Conservation (phyloP, 2,329 filamentous ascomycete genomes). For the Neofusicoccum ribis region DNA sequence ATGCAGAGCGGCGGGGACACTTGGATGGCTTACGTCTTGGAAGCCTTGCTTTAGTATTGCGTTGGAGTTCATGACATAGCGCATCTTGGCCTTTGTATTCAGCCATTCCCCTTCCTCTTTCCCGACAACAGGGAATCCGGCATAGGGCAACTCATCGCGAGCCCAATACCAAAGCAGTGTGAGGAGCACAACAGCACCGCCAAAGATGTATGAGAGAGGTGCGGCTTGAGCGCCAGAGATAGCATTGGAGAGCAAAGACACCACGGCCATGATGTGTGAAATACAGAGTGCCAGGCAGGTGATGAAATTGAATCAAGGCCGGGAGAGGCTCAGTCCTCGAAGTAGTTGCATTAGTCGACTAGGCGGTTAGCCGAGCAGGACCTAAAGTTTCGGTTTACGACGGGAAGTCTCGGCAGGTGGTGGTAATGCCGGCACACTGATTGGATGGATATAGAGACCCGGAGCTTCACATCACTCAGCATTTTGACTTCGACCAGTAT, state of each 20-base stretch:
- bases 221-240: neutral
- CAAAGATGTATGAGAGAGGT: neutral
- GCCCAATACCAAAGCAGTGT: neutral
- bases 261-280: neutral
- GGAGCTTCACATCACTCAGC: no score
- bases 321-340: neutral
- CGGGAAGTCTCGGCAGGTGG: no score
- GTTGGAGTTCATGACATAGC: neutral
- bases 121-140: neutral
- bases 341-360: no score
- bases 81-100: neutral
- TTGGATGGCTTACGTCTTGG: neutral
- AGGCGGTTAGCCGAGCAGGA: no score
- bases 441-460: no score
- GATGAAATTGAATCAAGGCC: no score
- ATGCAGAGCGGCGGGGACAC: no score
- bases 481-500: no score
- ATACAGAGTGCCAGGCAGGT: neutral
- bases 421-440: no score
- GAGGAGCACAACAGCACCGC: neutral
- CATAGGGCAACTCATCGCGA: neutral
- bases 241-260: neutral
- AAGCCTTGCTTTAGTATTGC: neutral
- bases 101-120: neutral
- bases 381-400: no score